These are phyloP conservation scores for Paramecium pentaurelia DNA, from an alignment of 73 alveolate species.

Conservation along the genomic window DNA sequence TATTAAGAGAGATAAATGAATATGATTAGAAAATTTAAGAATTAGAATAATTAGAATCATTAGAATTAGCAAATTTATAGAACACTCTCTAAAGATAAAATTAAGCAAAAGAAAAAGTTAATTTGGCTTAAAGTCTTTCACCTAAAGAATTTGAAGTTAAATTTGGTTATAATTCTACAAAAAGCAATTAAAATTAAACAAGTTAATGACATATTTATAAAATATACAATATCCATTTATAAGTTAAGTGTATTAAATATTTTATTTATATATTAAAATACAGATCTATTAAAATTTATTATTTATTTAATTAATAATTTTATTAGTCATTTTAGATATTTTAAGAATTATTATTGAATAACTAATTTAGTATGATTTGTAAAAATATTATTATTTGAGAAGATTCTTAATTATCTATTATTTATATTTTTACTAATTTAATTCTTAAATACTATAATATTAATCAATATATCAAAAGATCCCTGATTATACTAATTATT, in stretches of 20 bases:
- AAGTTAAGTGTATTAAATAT: neutral
- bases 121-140: neutral
- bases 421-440: no score
- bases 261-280: no score
- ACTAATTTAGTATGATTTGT: no score
- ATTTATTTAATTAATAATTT: no score
- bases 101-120: neutral
- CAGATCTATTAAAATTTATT: no score
- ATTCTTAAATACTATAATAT: neutral
- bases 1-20: neutral
- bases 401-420: no score
- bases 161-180: neutral
- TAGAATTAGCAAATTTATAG: neutral
- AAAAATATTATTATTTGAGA: no score
- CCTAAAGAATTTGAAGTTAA: conserved; percentile 21
- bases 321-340: no score
- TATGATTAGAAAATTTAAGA: neutral
- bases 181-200: neutral
- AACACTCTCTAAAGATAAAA: neutral
- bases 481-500: neutral
- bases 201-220: neutral
- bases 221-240: neutral
- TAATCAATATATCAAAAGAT: no score
- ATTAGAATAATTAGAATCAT: conserved; percentile 6
- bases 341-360: no score